A percentile compares a stretch with the other conserved stretches of the same genome.
These are phyloP conservation scores for Vanrija humicola DNA, from an alignment of 1,284 basidiomycete species.

Conservation along the genomic window DNA sequence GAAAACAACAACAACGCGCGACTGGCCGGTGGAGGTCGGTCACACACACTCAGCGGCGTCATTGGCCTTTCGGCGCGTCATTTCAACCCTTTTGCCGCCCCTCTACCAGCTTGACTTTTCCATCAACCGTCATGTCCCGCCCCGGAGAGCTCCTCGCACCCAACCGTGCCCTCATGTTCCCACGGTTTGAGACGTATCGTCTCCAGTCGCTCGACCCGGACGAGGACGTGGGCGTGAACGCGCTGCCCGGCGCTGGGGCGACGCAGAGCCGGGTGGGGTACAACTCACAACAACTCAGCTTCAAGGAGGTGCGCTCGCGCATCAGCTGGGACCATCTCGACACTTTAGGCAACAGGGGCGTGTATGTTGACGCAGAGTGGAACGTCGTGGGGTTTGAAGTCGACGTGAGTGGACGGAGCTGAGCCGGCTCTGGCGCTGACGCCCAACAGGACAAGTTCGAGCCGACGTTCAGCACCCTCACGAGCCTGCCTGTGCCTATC, in stretches of 20 bases:
- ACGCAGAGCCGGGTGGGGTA: slow-evolving; percentile 39
- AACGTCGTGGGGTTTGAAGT: slow-evolving; percentile 62
- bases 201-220: slow-evolving; percentile 36
- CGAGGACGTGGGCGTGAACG: slow-evolving; percentile 19
- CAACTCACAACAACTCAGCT: slow-evolving; percentile 30
- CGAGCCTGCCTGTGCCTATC: slow-evolving; percentile 57
- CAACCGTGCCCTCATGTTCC: slow-evolving; percentile 27
- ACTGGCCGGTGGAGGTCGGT: neutral
- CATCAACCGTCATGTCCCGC: slow-evolving; percentile 17
- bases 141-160: slow-evolving; percentile 28
- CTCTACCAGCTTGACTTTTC: neutral
- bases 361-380: slow-evolving; percentile 69
- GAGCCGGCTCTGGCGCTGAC: neutral
- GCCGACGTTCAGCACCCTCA: slow-evolving; percentile 60
- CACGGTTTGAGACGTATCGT: slow-evolving; percentile 45
- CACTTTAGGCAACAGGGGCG: slow-evolving; percentile 50
- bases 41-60: neutral
- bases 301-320: slow-evolving; percentile 68
- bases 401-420: slow-evolving; percentile 33
- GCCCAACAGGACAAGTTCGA: slow-evolving; percentile 52
- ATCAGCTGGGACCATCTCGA: slow-evolving; percentile 80
- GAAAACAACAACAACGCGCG: neutral
- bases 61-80: neutral
- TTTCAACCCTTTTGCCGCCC: neutral
- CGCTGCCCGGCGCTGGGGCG: slow-evolving; percentile 33